These are phyloP conservation scores for Berberis thunbergii DNA, from an alignment of 164 flowering plant genomes.

Conservation along the genomic window DNA sequence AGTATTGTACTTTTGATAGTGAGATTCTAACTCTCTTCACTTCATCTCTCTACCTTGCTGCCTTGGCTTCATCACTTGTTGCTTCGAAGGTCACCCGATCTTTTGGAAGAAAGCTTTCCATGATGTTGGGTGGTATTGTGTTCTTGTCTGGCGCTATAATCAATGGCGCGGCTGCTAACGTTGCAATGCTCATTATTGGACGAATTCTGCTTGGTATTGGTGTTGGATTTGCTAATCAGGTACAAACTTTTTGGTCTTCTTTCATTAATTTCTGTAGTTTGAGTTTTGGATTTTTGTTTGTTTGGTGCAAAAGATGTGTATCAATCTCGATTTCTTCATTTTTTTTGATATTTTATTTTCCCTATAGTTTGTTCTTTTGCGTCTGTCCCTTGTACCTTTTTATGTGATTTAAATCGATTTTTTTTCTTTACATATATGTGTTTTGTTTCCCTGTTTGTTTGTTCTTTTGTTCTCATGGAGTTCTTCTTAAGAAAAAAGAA, in stretches of 20 bases:
- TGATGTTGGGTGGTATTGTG: neutral
- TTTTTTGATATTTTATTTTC: neutral
- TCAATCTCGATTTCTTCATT: neutral
- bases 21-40: neutral
- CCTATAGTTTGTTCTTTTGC: neutral
- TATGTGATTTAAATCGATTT: neutral
- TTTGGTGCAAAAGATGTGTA: neutral
- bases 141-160: neutral
- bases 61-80: neutral
- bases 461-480: too few species aligned
- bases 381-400: neutral
- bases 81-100: neutral
- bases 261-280: neutral
- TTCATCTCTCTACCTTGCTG: neutral
- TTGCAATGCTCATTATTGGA: neutral
- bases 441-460: too few species aligned
- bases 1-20: neutral
- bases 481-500: too few species aligned
- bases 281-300: neutral
- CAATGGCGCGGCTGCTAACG: neutral
- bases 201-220: constrained; percentile 3
- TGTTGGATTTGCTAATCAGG: constrained; percentile 2
- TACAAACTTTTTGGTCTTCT: neutral
- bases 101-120: neutral
- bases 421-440: too few species aligned